Base-by-base conservation (phyloP, 768 basidiomycete species). In the Boletellus sp. region DNA sequence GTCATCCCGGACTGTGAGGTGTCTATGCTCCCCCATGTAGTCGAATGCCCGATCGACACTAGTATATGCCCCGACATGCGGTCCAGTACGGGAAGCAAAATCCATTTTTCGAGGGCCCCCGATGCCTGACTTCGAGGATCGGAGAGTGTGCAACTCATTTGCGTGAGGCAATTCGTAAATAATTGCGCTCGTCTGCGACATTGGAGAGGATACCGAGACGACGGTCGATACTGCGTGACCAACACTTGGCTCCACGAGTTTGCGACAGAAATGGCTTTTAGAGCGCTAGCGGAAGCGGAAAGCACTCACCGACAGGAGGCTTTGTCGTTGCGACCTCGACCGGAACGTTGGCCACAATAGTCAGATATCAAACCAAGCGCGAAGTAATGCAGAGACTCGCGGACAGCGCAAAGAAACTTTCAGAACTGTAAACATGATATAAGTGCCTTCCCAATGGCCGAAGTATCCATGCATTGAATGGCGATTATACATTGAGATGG, bases 401-500 rank as follows among this genome's bases (percentile, higher is more conserved):
- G 1, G 13, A n/a, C 20, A 33, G n/a, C 10, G 20, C 3, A 20
- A 3, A 20, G 9, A 35, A 38, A 16, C n/a, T 39, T 23, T 32
- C n/a, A 17, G 34, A 23, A 26, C 23, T 33, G 45, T 31, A 31
- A 32, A 26, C 39, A 42, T n/a, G 33, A 37, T 51, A 49, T 53
- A 45, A 24, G 52, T 55, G 62, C 52, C 63, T 66, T 65, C 59
- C 53, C 50, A 61, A 51, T 52, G 59, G 64, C 55, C 17, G 48
- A 48, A 51, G 52, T 47, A 58, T 67, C 56, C 61, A 53, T 63
- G 65, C 56, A 69, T 63, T 68, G 66, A 59, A 61, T 62, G 66
- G 58, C 57, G 61, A 67, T 63, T 69, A 69, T 67, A 67, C 65
- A 69, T 53, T 68, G 68, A 63, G 52, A 57, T 59, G 66, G 67